phyloP scores from a whole-genome alignment of 495 filamentous ascomycete genomes.

The Xylaria curta region DNA sequence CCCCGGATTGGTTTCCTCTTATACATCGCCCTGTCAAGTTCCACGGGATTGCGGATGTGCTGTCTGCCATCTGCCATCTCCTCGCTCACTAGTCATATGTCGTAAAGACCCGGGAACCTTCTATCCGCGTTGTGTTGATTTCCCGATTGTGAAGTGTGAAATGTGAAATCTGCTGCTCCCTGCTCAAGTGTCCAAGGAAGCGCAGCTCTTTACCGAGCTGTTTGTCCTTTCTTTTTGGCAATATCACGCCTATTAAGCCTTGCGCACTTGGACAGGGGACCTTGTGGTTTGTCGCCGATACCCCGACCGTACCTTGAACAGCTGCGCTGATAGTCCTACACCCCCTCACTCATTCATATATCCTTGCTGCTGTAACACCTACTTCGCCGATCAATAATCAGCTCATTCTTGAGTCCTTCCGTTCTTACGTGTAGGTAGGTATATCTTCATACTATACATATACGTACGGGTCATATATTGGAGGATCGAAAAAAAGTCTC shows the following conservation, averaged over 20 bases:
- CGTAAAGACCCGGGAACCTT: background rate
- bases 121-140: background rate
- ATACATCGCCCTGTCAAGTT: slow-evolving; percentile 4
- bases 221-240: background rate
- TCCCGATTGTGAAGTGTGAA: background rate
- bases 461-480: slow-evolving; percentile 1
- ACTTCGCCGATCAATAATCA: slow-evolving; percentile 13
- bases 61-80: background rate
- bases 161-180: background rate
- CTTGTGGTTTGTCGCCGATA: slow-evolving; percentile 5
- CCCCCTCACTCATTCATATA: background rate
- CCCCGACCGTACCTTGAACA: slow-evolving; percentile 3
- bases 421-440: background rate
- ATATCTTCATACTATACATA: background rate
- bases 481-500: background rate
- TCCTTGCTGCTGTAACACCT: slow-evolving; percentile 15
- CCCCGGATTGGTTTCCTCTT: slow-evolving; percentile 10
- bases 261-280: background rate
- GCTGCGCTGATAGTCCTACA: background rate
- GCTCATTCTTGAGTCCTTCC: background rate
- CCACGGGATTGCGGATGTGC: background rate
- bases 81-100: background rate
- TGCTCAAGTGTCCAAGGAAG: background rate
- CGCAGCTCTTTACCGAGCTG: background rate
- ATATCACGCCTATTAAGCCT: background rate